These are phyloP conservation scores for Porpolomopsis calyptriformis DNA, from an alignment of 768 basidiomycete genomes.

Conservation along the genomic window DNA sequence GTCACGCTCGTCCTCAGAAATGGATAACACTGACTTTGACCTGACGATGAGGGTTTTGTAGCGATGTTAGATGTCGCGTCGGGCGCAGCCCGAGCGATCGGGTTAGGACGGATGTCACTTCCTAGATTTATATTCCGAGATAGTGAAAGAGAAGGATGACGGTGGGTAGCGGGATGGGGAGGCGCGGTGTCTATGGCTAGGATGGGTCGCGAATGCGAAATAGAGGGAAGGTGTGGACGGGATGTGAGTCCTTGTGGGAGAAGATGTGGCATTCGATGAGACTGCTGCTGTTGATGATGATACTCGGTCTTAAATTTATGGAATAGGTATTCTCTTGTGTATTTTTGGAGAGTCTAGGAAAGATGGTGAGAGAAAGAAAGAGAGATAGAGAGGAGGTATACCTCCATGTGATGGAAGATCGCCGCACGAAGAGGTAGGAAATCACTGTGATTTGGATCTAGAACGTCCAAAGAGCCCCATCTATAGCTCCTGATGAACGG, in stretches of 20 bases:
- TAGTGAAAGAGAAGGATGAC: slow-evolving; percentile 35
- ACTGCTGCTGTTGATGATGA: slow-evolving; percentile 37
- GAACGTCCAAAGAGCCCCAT: slow-evolving; percentile 76
- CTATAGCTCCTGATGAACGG: slow-evolving; percentile 66
- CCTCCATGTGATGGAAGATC: slow-evolving; percentile 84
- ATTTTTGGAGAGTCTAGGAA: slow-evolving; percentile 69
- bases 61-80: slow-evolving; percentile 14
- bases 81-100: slow-evolving; percentile 31
- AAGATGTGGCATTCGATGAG: slow-evolving; percentile 33
- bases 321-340: slow-evolving; percentile 74
- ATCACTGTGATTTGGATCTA: slow-evolving; percentile 73
- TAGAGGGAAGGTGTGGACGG: slow-evolving; percentile 32
- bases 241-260: slow-evolving; percentile 18
- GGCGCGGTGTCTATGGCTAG: slow-evolving; percentile 54
- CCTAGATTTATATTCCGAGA: slow-evolving; percentile 37
- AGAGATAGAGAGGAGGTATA: slow-evolving; percentile 27
- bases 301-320: slow-evolving; percentile 63
- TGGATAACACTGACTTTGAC: slow-evolving; percentile 28
- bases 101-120: slow-evolving; percentile 33
- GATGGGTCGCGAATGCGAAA: slow-evolving; percentile 44
- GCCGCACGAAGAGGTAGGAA: slow-evolving; percentile 67
- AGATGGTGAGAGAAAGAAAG: slow-evolving; percentile 8
- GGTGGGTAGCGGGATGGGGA: slow-evolving; percentile 30
- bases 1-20: slow-evolving; percentile 1
- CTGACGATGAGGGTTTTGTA: slow-evolving; percentile 13